Conservation (phyloP, 2,329 filamentous ascomycete species). For the Dichotomopilus funicola region DNA sequence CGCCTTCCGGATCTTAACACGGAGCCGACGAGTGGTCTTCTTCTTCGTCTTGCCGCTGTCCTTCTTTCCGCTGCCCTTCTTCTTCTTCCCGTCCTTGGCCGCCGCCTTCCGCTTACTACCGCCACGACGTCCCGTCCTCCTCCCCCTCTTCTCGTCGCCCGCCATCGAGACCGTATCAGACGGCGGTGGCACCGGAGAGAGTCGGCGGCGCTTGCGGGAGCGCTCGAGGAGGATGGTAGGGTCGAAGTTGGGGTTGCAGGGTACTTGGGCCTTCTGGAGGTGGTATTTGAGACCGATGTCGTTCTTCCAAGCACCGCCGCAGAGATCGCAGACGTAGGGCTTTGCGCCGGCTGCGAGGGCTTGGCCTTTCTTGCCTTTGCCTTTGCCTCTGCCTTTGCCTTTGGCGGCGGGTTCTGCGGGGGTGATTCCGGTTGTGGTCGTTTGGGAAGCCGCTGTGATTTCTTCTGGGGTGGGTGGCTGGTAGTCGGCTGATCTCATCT, state of each 20-base stretch:
- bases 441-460: not conserved
- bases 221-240: constrained; percentile 24
- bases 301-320: constrained; percentile 51
- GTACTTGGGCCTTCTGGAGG: constrained; percentile 45
- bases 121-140: not conserved
- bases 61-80: not conserved
- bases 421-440: constrained; percentile 1
- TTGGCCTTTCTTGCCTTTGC: constrained; percentile 17
- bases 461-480: not conserved
- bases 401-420: constrained; percentile 9
- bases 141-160: not conserved
- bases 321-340: constrained; percentile 45
- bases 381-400: constrained; percentile 12
- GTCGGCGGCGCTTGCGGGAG: constrained; percentile 13
- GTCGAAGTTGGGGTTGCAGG: constrained; percentile 46
- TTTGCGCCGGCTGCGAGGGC: constrained; percentile 20
- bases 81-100: constrained; percentile 1
- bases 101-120: constrained; percentile 1
- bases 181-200: constrained; percentile 3
- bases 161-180: not conserved
- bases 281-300: constrained; percentile 54
- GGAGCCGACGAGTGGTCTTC: not conserved
- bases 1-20: constrained; percentile 5
- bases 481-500: constrained; percentile 2
- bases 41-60: constrained; percentile 3